A percentile compares a stretch with the other conserved stretches of the same genome.
Conservation (phyloP, 352 stramenopile genomes). For the Globisporangium carolinianum region DNA sequence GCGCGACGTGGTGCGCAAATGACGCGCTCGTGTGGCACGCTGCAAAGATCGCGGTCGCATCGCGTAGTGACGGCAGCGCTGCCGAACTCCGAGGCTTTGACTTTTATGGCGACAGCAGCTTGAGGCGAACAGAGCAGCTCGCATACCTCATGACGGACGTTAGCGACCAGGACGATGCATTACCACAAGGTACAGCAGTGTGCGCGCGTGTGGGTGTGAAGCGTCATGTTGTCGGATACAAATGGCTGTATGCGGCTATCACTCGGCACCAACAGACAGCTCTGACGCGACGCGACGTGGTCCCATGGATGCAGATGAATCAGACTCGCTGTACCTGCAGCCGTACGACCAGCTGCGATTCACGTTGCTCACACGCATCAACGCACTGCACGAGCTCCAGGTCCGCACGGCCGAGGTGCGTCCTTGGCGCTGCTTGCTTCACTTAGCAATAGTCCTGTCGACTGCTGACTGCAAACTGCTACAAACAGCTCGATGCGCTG, state of each 20-base stretch:
- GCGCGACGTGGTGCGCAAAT: constrained; percentile 8
- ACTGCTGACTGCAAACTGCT: neutral
- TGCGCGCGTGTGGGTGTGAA: neutral
- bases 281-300: neutral
- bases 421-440: neutral
- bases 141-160: constrained; percentile 11
- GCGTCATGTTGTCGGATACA: neutral
- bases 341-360: constrained; percentile 30
- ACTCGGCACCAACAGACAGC: no score
- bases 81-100: constrained; percentile 5
- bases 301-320: neutral
- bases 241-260: no score
- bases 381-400: neutral
- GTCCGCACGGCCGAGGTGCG: neutral
- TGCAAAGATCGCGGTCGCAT: constrained; percentile 6
- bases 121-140: constrained; percentile 11
- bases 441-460: no score
- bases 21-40: constrained; percentile 14
- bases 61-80: neutral
- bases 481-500: constrained; percentile 1
- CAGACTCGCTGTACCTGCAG: constrained; percentile 40
- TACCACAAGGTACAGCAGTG: constrained; percentile 3
- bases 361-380: constrained; percentile 1
- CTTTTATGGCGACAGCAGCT: constrained; percentile 13
- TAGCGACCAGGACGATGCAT: neutral